These are phyloP conservation scores for Neoscytalidium dimidiatum DNA, from an alignment of 2,329 filamentous ascomycete species.

Conservation along the genomic window DNA sequence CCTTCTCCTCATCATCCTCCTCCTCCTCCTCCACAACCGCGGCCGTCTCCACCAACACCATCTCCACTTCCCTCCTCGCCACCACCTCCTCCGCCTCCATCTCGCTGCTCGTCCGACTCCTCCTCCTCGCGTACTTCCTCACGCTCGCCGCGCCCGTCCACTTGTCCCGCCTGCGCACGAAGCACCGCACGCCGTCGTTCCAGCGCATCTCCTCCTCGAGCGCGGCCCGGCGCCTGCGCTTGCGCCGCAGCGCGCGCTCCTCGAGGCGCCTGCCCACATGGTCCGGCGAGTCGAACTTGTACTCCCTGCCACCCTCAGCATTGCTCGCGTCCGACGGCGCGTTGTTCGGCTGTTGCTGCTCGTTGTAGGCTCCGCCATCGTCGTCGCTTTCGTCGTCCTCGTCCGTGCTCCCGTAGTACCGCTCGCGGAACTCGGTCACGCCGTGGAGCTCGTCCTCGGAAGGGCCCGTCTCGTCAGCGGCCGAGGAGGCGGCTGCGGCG, in stretches of 20 bases:
- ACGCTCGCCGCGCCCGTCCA: slow-evolving; percentile 75
- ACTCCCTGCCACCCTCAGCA: slow-evolving; percentile 23
- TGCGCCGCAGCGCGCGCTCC: slow-evolving; percentile 30
- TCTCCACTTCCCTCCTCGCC: not conserved
- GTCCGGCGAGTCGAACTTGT: slow-evolving; percentile 49
- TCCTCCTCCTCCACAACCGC: not conserved
- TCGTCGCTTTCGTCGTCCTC: slow-evolving; percentile 27
- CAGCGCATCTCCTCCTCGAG: slow-evolving; percentile 55
- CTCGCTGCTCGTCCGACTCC: slow-evolving; percentile 50
- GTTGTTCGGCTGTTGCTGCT: slow-evolving; percentile 22
- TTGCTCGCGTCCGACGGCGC: not conserved
- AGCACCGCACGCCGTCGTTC: slow-evolving; percentile 83
- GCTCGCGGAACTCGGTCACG: slow-evolving; percentile 43
- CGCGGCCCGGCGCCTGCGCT: slow-evolving; percentile 37
- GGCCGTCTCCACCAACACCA: slow-evolving; percentile 8
- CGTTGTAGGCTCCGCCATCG: not conserved
- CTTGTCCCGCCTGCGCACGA: slow-evolving; percentile 72
- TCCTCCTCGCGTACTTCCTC: slow-evolving; percentile 35
- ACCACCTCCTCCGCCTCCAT: slow-evolving; percentile 4
- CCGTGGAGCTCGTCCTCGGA: slow-evolving; percentile 36
- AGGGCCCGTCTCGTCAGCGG: slow-evolving; percentile 26
- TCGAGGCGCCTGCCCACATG: slow-evolving; percentile 41
- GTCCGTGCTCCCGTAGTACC: slow-evolving; percentile 42
- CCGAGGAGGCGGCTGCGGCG: slow-evolving; percentile 27
- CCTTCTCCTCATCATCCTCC: not conserved